Evolutionary conservation across 2,329 filamentous ascomycete genomes (phyloP).

Genomic region (Graphium sp.): DNA sequence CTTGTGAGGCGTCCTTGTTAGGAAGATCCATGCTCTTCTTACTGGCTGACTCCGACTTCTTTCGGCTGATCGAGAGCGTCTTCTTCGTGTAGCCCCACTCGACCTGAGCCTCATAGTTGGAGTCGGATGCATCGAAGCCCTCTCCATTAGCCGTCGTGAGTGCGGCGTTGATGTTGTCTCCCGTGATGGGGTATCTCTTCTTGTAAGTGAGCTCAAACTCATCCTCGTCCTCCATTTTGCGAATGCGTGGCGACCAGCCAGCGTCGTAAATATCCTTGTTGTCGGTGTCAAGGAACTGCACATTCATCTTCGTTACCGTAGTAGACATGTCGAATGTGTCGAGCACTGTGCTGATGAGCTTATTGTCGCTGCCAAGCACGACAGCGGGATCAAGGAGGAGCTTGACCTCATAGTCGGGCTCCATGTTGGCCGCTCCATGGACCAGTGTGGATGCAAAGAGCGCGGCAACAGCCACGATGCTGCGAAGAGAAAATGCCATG

Average conservation of each 20-base stretch:
- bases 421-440: too few relatives aligned
- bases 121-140: slow-evolving; percentile 13
- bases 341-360: slow-evolving; percentile 12
- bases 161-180: slow-evolving; percentile 12
- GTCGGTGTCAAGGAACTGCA: slow-evolving; percentile 18
- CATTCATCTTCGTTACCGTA: slow-evolving; percentile 15
- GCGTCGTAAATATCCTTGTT: slow-evolving; percentile 13
- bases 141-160: slow-evolving; percentile 13
- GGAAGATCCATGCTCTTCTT: slow-evolving; percentile 12
- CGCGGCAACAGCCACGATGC: too few relatives aligned
- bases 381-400: slow-evolving; percentile 13
- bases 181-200: slow-evolving; percentile 15
- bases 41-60: slow-evolving; percentile 10
- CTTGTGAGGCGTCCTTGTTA: slow-evolving; percentile 7
- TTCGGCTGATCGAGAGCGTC: slow-evolving; percentile 16
- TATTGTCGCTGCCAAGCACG: slow-evolving; percentile 13
- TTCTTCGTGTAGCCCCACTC: slow-evolving; percentile 18
- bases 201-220: slow-evolving; percentile 21
- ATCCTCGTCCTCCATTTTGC: slow-evolving; percentile 14
- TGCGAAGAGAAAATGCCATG: too few relatives aligned
- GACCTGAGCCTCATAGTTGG: slow-evolving; percentile 16
- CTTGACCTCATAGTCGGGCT: slow-evolving; percentile 16
- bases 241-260: slow-evolving; percentile 18
- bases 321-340: slow-evolving; percentile 13
- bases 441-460: too few relatives aligned